These are phyloP conservation scores for Amylostereum areolatum DNA, from an alignment of 1,284 basidiomycete genomes.

Conservation along the genomic window DNA sequence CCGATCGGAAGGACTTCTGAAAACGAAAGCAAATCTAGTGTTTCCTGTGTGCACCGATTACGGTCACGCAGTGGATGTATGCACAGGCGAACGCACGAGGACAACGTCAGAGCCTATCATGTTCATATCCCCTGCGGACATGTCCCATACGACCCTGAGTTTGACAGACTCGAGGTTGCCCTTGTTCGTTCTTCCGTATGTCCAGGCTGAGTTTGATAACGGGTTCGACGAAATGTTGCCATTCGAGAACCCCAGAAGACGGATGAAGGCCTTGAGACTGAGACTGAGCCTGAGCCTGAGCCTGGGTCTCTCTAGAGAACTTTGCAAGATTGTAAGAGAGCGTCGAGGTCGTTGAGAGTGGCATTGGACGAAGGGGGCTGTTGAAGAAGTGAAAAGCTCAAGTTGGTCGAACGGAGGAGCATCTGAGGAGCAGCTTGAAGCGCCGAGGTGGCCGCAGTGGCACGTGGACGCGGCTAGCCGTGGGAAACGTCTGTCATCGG, in stretches of 20 bases:
- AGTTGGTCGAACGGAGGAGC: too few relatives aligned
- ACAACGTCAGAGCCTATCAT: slow-evolving; percentile 43
- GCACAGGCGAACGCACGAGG: slow-evolving; percentile 44
- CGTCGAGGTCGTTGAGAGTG: too few relatives aligned
- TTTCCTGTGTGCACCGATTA: slow-evolving; percentile 42
- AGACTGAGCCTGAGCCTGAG: too few relatives aligned
- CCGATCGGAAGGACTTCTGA: slow-evolving; percentile 31
- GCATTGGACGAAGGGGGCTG: too few relatives aligned
- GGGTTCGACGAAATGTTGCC: slow-evolving; percentile 75
- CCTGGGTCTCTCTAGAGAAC: too few relatives aligned
- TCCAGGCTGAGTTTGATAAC: slow-evolving; percentile 59
- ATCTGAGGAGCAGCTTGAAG: too few relatives aligned
- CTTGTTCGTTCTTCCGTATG: slow-evolving; percentile 38
- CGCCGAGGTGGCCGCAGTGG: too few relatives aligned
- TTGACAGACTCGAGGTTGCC: slow-evolving; percentile 54
- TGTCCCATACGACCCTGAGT: slow-evolving; percentile 57
- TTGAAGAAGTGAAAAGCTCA: too few relatives aligned
- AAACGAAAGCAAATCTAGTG: slow-evolving; percentile 64
- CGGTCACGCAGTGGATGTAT: slow-evolving; percentile 9
- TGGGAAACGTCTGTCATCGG: too few relatives aligned
- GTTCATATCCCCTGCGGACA: slow-evolving; percentile 31
- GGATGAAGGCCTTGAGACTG: too few relatives aligned
- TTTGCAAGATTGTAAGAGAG: too few relatives aligned
- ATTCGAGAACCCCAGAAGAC: slow-evolving; percentile 37
- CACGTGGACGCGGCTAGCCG: too few relatives aligned